Evolutionary conservation across 108 stramenopile genomes (phyloP), one percentile per base, ranked within the genome.

Genomic region (Seminavis robusta): DNA sequence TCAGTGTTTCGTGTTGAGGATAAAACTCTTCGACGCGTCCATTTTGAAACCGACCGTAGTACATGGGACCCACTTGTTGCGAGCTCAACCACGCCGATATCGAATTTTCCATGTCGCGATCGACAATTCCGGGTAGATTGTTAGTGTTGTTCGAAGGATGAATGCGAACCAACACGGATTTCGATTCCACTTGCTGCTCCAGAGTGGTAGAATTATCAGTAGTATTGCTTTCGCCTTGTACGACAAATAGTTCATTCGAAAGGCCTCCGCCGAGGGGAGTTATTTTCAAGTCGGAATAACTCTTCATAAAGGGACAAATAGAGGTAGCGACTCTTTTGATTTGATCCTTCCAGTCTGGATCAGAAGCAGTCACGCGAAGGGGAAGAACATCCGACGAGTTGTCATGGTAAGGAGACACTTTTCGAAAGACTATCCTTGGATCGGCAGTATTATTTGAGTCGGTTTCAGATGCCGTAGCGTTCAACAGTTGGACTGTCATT

Each of bases 11-110:
- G 2, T 69, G 56, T 33, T 69, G 63, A 5, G 42, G 39, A 43
- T 84, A 77, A 50, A 77, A 84, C 38, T 84, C 88, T 63, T 90
- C 88, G 9, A 90, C 60, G 7, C 88, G 56, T 11, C 88, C 91
- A 65, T 86, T 84, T 7, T 13, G 17, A 56, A 93, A 93, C 0
- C 80, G 61, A 9, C 91, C 91, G 30, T 66, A 74, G 27, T 74
- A 80, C 4, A 50, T 62, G 0, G 91, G 91, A 3, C 83, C 91
- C 41, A 56, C 42, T 0, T 47, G 42, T 19, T 65, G 45, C 23
- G 33, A 47, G 19, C 72, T 67, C 48, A 91, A 77, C 73, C 75
- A 69, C 25, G 73, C 61, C 31, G 73, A 69, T 21, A 87, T 27
- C 8, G 52, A 23, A 31, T 77, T 80, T 46, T 91, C 89, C 30